Evolutionary conservation across 2,329 filamentous ascomycete genomes (phyloP).

Genomic region (Apiospora sp.): DNA sequence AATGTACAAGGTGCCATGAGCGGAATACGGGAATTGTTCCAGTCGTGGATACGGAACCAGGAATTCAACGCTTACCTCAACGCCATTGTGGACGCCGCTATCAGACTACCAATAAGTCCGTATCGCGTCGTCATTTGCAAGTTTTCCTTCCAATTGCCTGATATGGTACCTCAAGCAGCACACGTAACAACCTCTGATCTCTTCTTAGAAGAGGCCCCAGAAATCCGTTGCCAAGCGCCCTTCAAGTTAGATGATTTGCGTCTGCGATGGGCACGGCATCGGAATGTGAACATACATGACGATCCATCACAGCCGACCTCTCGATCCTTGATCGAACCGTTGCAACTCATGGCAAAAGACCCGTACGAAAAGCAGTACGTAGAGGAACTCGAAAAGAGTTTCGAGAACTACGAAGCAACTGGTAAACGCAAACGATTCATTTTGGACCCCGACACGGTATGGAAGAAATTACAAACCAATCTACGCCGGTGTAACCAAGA

Average conservation of each 20-base stretch:
- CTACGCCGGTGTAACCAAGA: neutral
- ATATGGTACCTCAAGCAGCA: neutral
- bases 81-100: neutral
- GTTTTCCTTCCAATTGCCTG: neutral
- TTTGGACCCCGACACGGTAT: neutral
- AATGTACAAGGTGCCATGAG: neutral
- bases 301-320: neutral
- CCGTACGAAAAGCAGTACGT: slow-evolving; percentile 26
- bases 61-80: neutral
- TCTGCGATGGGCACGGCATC: neutral
- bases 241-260: neutral
- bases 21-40: neutral
- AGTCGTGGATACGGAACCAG: neutral
- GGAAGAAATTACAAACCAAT: neutral
- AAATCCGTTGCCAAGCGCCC: neutral
- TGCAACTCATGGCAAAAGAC: slow-evolving; percentile 4
- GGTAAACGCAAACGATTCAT: neutral
- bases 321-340: neutral
- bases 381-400: slow-evolving; percentile 13
- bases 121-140: too few relatives aligned
- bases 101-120: neutral
- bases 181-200: neutral
- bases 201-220: neutral
- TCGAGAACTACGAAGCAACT: neutral
- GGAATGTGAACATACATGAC: neutral